Evolutionary conservation across 441 rosid species (phyloP).

Genomic region (Syzygium syzygioides): DNA sequence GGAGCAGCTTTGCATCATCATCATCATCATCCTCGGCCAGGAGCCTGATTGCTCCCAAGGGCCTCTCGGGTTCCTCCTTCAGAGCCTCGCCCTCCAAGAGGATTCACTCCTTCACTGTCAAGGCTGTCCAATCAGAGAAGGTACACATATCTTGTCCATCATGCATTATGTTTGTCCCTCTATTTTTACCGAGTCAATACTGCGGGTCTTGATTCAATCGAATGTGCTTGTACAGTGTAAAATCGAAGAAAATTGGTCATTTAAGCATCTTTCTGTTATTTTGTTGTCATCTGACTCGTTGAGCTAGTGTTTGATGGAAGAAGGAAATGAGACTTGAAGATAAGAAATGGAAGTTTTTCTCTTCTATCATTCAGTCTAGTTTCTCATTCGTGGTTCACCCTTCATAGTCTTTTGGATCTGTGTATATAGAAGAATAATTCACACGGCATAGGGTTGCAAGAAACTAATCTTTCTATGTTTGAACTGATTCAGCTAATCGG

Average conservation of each 20-base stretch:
- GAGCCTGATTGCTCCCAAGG: constrained; percentile 45
- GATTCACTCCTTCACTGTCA: constrained; percentile 52
- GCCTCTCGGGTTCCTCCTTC: constrained; percentile 61
- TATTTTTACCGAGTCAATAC: background rate
- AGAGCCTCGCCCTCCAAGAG: constrained; percentile 46
- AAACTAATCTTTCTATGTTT: background rate
- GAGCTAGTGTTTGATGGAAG: background rate
- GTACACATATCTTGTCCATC: constrained; percentile 12
- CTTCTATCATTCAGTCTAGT: background rate
- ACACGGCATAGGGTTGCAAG: background rate
- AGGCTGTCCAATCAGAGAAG: constrained; percentile 74
- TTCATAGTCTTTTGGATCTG: background rate
- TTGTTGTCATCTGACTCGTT: background rate
- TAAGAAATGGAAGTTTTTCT: background rate
- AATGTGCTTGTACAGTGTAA: accelerated
- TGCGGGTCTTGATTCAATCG: background rate
- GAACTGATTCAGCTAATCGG: background rate
- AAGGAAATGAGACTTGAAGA: background rate
- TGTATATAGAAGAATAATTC: background rate
- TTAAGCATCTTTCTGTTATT: background rate
- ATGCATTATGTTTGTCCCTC: background rate
- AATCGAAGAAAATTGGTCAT: background rate
- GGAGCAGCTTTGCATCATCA: constrained; percentile 49
- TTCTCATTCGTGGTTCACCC: background rate
- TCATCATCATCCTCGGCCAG: constrained; percentile 30